Evolutionary conservation across 345 rosid genomes (phyloP).

Genomic region (Erucastrum elatum): DNA sequence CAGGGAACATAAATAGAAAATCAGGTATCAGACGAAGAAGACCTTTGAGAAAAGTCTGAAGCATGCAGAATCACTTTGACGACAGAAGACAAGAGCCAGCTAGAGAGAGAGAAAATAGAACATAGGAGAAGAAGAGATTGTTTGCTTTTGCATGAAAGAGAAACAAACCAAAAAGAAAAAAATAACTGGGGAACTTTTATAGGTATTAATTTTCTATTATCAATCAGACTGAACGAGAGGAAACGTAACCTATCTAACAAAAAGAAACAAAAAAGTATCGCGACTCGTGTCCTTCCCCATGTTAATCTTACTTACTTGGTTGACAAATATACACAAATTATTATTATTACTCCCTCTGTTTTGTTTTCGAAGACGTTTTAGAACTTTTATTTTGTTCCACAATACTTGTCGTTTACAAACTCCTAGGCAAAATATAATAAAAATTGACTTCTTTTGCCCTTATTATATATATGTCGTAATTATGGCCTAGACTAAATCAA

Average conservation of each 20-base stretch:
- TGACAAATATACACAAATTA: conserved; percentile 5
- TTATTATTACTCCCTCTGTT: too few relatives aligned
- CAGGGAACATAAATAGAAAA: background rate
- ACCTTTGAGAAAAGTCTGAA: conserved; percentile 19
- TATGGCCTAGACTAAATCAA: too few relatives aligned
- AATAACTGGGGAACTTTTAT: background rate
- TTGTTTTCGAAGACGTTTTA: too few relatives aligned
- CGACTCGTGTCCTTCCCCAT: conserved; percentile 16
- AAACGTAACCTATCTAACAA: conserved; percentile 16
- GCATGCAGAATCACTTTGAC: conserved; percentile 36
- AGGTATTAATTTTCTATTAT: conserved; percentile 12
- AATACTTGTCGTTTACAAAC: too few relatives aligned
- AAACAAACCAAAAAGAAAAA: background rate
- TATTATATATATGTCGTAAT: too few relatives aligned
- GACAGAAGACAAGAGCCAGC: conserved; percentile 21
- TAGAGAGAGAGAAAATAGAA: background rate
- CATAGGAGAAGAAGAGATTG: conserved; percentile 7
- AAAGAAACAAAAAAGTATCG: background rate
- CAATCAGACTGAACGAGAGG: background rate
- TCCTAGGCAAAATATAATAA: too few relatives aligned
- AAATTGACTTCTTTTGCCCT: too few relatives aligned
- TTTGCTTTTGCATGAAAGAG: conserved; percentile 31
- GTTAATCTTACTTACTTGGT: conserved; percentile 1
- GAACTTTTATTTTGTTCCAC: too few relatives aligned
- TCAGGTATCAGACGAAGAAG: background rate